Percentiles rank a stretch among this genome's conserved stretches.
Evolutionary conservation across 202 grass and related monocot species (phyloP).

Genomic region (Setaria viridis): DNA sequence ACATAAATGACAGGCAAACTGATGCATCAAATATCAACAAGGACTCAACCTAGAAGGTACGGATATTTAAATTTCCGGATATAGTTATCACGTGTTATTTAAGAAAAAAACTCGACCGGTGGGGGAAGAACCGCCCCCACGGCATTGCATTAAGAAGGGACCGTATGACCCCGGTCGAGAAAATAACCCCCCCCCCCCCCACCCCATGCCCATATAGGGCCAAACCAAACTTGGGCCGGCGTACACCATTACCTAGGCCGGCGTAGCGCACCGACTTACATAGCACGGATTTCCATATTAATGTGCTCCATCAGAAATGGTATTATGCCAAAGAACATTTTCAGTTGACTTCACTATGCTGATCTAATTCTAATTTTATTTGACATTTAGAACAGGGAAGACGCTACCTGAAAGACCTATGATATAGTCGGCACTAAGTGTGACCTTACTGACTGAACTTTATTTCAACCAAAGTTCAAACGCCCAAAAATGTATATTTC

Average conservation of each 20-base stretch:
- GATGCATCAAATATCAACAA: constrained; percentile 31
- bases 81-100: constrained; percentile 19
- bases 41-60: constrained; percentile 1
- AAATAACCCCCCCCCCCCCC: too few species aligned
- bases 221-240: too few species aligned
- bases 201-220: too few species aligned
- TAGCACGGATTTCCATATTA: constrained; percentile 7
- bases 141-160: too few species aligned
- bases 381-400: neutral
- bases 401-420: constrained; percentile 15
- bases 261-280: neutral
- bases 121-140: too few species aligned
- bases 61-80: constrained; percentile 10
- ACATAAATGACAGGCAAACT: constrained; percentile 28
- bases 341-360: neutral
- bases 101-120: neutral
- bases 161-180: too few species aligned
- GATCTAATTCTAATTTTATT: neutral
- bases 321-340: constrained; percentile 24
- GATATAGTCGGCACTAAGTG: neutral
- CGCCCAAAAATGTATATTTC: constrained; percentile 2
- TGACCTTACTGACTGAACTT: neutral
- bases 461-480: constrained; percentile 12
- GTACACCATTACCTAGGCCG: too few species aligned
- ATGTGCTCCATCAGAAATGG: constrained; percentile 15